phyloP scores from a whole-genome alignment of 805 yeast genomes.

The Nakazawaea peltata region DNA sequence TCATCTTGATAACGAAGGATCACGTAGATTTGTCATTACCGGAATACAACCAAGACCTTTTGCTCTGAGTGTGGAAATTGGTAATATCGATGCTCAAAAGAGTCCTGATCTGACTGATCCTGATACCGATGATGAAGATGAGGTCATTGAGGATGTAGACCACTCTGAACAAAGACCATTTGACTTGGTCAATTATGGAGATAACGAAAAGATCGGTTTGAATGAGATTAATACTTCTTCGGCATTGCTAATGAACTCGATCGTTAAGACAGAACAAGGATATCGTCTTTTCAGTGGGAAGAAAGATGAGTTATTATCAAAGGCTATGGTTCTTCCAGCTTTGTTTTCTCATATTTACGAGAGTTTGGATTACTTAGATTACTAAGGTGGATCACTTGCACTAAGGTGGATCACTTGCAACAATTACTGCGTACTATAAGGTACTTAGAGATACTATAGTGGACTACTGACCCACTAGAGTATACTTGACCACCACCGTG shows the following conservation, averaged over 20 bases:
- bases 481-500: too few relatives aligned
- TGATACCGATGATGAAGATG: slow-evolving; percentile 10
- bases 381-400: slow-evolving; percentile 1
- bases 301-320: slow-evolving; percentile 22
- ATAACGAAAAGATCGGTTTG: slow-evolving; percentile 22
- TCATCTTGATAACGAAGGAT: slow-evolving; percentile 49
- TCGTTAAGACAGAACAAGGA: slow-evolving; percentile 24
- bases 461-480: too few relatives aligned
- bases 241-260: slow-evolving; percentile 25
- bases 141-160: slow-evolving; percentile 12
- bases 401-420: too few relatives aligned
- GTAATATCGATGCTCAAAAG: slow-evolving; percentile 22
- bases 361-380: slow-evolving; percentile 18
- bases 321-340: slow-evolving; percentile 26
- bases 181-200: slow-evolving; percentile 22
- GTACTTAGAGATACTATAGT: too few relatives aligned
- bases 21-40: slow-evolving; percentile 80
- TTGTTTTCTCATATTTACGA: slow-evolving; percentile 19
- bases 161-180: slow-evolving; percentile 21
- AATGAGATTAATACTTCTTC: slow-evolving; percentile 34
- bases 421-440: too few relatives aligned
- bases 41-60: slow-evolving; percentile 84
- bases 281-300: slow-evolving; percentile 23
- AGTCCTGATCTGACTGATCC: slow-evolving; percentile 7
- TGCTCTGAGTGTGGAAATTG: slow-evolving; percentile 41